Conservation (phyloP, 2,329 filamentous ascomycete genomes). For the Trichoderma koningiopsis region DNA sequence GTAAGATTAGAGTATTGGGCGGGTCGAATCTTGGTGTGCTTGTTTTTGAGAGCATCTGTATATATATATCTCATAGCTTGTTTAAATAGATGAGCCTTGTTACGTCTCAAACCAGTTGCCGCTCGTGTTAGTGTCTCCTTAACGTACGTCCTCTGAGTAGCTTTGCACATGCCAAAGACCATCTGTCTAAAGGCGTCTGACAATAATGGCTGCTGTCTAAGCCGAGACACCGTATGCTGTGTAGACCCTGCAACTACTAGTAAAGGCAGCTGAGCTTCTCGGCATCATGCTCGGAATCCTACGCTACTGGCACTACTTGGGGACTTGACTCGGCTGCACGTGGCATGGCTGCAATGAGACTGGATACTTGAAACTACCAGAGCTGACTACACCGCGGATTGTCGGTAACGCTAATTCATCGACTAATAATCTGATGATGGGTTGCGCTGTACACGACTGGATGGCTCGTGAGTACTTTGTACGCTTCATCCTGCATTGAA, state of each 20-base stretch:
- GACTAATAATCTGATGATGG: not conserved
- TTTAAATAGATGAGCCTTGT: not conserved
- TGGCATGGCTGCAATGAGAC: not conserved
- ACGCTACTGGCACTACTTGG: not conserved
- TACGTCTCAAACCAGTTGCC: not conserved
- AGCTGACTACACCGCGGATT: not conserved
- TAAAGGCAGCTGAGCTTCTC: not conserved
- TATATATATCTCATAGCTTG: slow-evolving; percentile 11
- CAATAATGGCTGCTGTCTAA: not conserved
- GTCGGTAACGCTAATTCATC: not conserved
- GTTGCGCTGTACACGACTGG: not conserved
- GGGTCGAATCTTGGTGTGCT: not conserved
- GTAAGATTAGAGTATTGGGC: not conserved
- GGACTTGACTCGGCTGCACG: not conserved
- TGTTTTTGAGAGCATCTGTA: slow-evolving; percentile 9
- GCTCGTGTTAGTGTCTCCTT: not conserved
- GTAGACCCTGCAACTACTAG: not conserved
- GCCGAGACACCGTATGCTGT: not conserved
- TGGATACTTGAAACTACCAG: not conserved
- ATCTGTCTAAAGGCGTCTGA: not conserved
- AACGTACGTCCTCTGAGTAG: not conserved
- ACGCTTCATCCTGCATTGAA: not conserved
- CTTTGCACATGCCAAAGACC: not conserved
- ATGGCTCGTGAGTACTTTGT: not conserved
- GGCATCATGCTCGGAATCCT: not conserved